A percentile compares a stretch with the other conserved stretches of the same genome.
Evolutionary conservation across 371 early-diverging fungal species (phyloP).

Genomic region (Mucor circinelloides): DNA sequence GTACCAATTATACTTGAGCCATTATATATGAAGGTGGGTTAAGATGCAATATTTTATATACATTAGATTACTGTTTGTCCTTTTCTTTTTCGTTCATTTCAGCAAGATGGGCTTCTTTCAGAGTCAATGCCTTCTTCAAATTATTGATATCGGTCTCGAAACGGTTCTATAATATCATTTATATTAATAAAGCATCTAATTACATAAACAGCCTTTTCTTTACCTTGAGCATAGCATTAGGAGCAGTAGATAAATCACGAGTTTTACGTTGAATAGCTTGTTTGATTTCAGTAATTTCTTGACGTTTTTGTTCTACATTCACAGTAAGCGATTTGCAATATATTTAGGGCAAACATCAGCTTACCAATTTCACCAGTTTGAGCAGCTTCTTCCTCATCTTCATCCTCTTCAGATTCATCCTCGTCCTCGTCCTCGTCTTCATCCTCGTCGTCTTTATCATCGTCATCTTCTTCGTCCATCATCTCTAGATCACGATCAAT

Average conservation of each 20-base stretch:
- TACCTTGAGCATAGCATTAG: constrained; percentile 57
- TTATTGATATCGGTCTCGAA: constrained; percentile 48
- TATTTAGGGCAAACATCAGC: neutral
- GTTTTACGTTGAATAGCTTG: constrained; percentile 50
- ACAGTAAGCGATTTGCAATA: neutral
- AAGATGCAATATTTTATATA: no score
- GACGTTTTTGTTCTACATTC: constrained; percentile 50
- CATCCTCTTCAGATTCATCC: constrained; percentile 30
- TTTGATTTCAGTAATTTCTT: constrained; percentile 53
- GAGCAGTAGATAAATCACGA: constrained; percentile 42
- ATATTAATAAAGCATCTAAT: neutral
- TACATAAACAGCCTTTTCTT: neutral
- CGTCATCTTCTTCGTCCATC: constrained; percentile 51
- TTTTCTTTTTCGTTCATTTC: constrained; percentile 44
- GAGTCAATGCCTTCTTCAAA: constrained; percentile 43
- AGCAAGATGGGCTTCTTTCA: constrained; percentile 50
- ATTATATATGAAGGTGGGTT: no score
- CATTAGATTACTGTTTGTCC: neutral
- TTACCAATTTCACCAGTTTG: constrained; percentile 47
- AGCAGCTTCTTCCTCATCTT: constrained; percentile 43
- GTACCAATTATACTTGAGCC: no score
- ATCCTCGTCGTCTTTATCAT: constrained; percentile 46
- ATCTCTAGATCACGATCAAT: constrained; percentile 51
- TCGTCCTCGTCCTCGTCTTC: constrained; percentile 44
- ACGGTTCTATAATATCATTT: constrained; percentile 34